phyloP scores from a whole-genome alignment of 371 early-diverging fungal genomes.

The Mortierella sp. region DNA sequence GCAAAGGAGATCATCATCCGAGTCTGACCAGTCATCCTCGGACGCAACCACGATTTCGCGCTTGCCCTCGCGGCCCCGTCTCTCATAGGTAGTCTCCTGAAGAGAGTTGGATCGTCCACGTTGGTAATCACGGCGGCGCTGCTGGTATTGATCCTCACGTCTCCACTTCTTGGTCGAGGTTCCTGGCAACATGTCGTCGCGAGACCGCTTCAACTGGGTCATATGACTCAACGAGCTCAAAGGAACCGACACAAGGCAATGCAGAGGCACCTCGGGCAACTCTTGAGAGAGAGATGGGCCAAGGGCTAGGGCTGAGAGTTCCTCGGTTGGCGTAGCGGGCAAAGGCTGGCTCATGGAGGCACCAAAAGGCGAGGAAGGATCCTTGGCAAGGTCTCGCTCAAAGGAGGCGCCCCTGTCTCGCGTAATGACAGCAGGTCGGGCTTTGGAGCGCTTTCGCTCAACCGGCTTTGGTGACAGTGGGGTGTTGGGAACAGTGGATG shows the following conservation, averaged over 20 bases:
- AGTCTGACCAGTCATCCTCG: constrained; percentile 48
- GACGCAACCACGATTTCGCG: constrained; percentile 32
- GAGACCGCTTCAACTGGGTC: constrained; percentile 15
- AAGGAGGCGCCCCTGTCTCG: background rate
- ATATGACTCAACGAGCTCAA: constrained; percentile 26
- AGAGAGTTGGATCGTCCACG: constrained; percentile 9
- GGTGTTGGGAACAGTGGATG: background rate
- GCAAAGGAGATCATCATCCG: constrained; percentile 43
- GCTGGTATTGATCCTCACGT: constrained; percentile 1
- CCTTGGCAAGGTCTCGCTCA: background rate
- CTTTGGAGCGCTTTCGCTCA: constrained; percentile 10
- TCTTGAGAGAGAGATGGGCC: background rate
- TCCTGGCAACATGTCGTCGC: constrained; percentile 16
- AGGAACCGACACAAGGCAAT: constrained; percentile 22
- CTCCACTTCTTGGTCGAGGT: constrained; percentile 7
- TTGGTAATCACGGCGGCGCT: background rate
- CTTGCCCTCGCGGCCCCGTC: constrained; percentile 27
- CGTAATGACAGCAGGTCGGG: background rate
- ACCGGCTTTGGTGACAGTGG: background rate
- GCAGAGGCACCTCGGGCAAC: background rate
- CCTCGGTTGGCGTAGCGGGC: background rate
- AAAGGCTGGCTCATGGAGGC: background rate
- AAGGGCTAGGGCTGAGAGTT: background rate
- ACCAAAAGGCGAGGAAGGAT: background rate
- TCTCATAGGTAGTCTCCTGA: constrained; percentile 22